Conservation (phyloP, 129 eudicot species). For the Helianthus annuus region DNA sequence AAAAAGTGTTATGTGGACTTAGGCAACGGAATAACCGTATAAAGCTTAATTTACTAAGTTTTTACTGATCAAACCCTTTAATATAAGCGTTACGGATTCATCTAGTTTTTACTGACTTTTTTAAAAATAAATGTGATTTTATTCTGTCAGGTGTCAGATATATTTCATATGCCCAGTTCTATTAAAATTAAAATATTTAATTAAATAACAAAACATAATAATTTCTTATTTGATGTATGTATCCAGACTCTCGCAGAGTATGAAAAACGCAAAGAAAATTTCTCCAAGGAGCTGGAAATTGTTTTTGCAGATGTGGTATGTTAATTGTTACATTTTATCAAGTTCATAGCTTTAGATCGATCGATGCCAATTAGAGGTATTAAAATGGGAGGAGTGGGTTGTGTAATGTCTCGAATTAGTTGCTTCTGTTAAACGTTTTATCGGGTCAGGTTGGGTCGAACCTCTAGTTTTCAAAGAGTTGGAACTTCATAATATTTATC, state of each 20-base stretch:
- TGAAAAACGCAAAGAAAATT: constrained; percentile 77
- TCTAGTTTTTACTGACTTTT: background rate
- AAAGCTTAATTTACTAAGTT: background rate
- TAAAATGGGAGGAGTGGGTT: background rate
- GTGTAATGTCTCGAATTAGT: background rate
- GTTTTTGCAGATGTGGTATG: constrained; percentile 98
- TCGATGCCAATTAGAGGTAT: background rate
- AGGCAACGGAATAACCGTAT: background rate
- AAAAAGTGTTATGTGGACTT: background rate
- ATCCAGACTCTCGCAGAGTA: constrained; percentile 90
- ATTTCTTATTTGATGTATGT: constrained; percentile 8
- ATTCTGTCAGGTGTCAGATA: background rate
- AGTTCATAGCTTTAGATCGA: background rate
- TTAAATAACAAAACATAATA: background rate
- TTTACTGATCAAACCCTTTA: background rate
- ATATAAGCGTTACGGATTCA: background rate
- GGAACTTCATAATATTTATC: background rate
- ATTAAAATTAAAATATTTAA: background rate
- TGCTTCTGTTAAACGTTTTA: background rate
- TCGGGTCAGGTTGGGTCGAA: background rate
- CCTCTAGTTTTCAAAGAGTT: background rate
- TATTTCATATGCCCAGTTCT: background rate
- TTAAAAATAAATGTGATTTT: background rate
- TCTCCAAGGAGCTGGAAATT: constrained; percentile 88
- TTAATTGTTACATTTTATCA: constrained; percentile 3